Conservation (phyloP, 1,284 basidiomycete genomes). For the Rhodotorula sp. region DNA sequence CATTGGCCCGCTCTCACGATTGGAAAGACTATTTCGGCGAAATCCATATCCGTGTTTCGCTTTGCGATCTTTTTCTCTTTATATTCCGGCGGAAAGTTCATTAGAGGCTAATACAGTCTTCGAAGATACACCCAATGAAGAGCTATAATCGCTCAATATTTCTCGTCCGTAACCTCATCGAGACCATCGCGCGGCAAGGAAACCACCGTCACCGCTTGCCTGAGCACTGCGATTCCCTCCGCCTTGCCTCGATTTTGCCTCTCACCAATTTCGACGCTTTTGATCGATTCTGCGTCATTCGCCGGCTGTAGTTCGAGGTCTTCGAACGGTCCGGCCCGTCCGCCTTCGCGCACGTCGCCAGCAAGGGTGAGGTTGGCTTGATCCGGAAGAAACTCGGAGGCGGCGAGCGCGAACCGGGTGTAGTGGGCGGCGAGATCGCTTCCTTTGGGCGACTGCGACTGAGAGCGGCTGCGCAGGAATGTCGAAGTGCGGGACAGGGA, state of each 20-base stretch:
- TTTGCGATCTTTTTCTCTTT: too few relatives aligned
- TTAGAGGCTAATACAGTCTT: too few relatives aligned
- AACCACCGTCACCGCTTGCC: constrained; percentile 4
- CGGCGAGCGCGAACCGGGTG: constrained; percentile 2
- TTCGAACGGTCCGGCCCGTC: not conserved
- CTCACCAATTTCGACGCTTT: not conserved
- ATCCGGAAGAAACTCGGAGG: not conserved
- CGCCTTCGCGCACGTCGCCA: not conserved
- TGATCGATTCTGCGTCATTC: not conserved
- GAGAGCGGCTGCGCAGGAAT: not conserved
- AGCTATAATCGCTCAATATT: not conserved
- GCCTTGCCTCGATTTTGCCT: not conserved
- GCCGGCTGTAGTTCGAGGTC: constrained; percentile 1
- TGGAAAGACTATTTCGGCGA: too few relatives aligned
- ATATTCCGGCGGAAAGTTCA: too few relatives aligned
- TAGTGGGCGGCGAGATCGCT: not conserved
- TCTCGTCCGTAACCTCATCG: not conserved
- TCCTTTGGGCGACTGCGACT: not conserved
- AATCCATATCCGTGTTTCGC: too few relatives aligned
- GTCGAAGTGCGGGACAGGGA: not conserved
- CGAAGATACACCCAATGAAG: too few relatives aligned
- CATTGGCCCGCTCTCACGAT: too few relatives aligned
- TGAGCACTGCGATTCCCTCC: not conserved
- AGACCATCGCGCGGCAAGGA: not conserved
- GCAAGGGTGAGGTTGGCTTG: not conserved